phyloP scores from a whole-genome alignment of 352 stramenopile genomes.

The Pythium vanterpoolii region DNA sequence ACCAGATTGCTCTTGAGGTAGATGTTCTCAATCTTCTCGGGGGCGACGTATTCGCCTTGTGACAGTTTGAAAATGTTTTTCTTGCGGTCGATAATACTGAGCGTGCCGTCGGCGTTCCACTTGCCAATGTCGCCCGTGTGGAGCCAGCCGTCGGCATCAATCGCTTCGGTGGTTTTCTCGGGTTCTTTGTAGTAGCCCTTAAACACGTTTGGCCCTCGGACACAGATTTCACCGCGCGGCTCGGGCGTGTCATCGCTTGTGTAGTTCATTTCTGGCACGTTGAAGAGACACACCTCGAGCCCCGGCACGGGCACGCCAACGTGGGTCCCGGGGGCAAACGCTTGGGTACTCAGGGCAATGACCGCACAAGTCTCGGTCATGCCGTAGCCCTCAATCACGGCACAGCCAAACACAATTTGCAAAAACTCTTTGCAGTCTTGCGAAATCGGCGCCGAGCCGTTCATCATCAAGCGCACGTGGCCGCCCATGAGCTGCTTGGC shows the following conservation, averaged over 20 bases:
- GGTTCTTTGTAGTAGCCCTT: constrained; percentile 95
- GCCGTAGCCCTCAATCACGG: constrained; percentile 94
- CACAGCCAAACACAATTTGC: constrained; percentile 88
- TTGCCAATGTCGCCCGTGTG: constrained; percentile 95
- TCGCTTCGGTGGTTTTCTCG: constrained; percentile 86
- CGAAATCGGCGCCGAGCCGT: constrained; percentile 91
- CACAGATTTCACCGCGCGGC: constrained; percentile 84
- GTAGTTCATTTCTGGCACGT: constrained; percentile 98
- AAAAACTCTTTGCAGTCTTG: constrained; percentile 94
- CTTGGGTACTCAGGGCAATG: constrained; percentile 34
- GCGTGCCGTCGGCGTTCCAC: constrained; percentile 90
- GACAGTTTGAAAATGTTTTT: constrained; percentile 95
- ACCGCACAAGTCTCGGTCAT: constrained; percentile 85
- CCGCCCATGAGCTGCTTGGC: constrained; percentile 90
- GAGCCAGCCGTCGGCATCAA: constrained; percentile 93
- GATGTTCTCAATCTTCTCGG: constrained; percentile 96
- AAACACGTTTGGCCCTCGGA: constrained; percentile 81
- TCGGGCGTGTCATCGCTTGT: constrained; percentile 42
- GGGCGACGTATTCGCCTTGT: constrained; percentile 94
- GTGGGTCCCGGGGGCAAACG: constrained; percentile 69
- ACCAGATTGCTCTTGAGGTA: constrained; percentile 91
- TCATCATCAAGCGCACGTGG: constrained; percentile 89
- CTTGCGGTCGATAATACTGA: constrained; percentile 90
- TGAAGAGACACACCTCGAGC: constrained; percentile 90
- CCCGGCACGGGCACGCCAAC: constrained; percentile 87